Evolutionary conservation across 495 filamentous ascomycete species (phyloP), one percentile per base, ranked within the genome.

Genomic region (Patellaria atrata): DNA sequence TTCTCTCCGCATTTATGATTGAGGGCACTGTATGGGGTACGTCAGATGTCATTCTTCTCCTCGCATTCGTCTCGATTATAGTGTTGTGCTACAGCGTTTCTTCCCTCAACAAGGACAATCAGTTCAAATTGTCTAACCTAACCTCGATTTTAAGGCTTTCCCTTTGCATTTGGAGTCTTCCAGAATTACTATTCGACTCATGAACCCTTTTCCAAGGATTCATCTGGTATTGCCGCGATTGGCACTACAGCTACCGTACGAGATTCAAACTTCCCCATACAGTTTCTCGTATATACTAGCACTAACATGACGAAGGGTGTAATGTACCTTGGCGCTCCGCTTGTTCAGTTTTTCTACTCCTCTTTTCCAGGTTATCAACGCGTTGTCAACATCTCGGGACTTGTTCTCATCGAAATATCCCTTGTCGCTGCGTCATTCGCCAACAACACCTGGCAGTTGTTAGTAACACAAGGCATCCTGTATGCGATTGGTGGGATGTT

Each of bases 1-100:
- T 83, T 0, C 56, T 62, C 1, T 70, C 66, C 3, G 65, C 65
- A 42, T 79, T 79, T 51, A 51, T 71, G 34, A 55, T 80, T 18
- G 75, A 82, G 44, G 67, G 59, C n/a, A 51, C 79, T 8, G 57
- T 77, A 15, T 81, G 74, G 75, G 75, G 73, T 73, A 50, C 43
- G 56, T 48, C 20, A 12, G 8, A 17, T 33, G 22, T 23, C 7
- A 12, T 9, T 4, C 29, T 22, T 2, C 29, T 1, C 22, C n/a
- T n/a, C n/a, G n/a, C n/a, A n/a, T n/a, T n/a, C n/a, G n/a, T n/a
- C n/a, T n/a, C n/a, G n/a, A n/a, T n/a, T n/a, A n/a, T n/a, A n/a
- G n/a, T n/a, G n/a, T n/a, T n/a, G n/a, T n/a, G n/a, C n/a, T n/a
- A n/a, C n/a, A n/a, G n/a, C n/a, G n/a, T n/a, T n/a, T n/a, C n/a